phyloP scores from a whole-genome alignment of 2,329 filamentous ascomycete species.

The Calonectria ilicicola region DNA sequence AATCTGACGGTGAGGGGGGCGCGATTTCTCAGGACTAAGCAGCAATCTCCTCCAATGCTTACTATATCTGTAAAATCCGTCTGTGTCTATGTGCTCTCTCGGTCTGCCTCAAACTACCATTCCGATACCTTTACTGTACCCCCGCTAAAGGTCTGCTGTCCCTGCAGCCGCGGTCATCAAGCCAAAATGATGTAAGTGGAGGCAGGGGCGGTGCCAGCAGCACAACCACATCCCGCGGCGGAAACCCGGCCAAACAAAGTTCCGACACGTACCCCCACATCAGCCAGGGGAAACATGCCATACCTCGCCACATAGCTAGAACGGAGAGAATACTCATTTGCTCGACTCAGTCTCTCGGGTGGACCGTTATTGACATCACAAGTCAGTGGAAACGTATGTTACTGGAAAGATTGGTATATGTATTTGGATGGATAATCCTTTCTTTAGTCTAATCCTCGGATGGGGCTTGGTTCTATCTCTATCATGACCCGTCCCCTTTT shows the following conservation, averaged over 20 bases:
- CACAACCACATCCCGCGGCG: background rate
- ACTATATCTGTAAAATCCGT: background rate
- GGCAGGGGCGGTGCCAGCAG: constrained; percentile 7
- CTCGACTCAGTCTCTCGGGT: background rate
- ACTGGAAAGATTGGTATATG: constrained; percentile 26
- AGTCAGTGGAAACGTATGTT: background rate
- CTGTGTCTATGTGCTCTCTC: background rate
- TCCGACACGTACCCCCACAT: background rate
- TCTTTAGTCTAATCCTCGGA: constrained; percentile 44
- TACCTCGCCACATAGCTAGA: no score
- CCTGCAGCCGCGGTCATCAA: constrained; percentile 8
- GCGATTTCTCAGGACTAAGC: background rate
- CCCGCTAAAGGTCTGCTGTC: constrained; percentile 15
- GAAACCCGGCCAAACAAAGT: background rate
- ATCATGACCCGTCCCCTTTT: constrained; percentile 34
- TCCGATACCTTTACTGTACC: background rate
- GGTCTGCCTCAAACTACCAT: background rate
- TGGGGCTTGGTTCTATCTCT: constrained; percentile 39
- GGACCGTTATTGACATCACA: background rate
- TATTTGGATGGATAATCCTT: constrained; percentile 40
- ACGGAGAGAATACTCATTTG: background rate
- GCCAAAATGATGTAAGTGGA: constrained; percentile 22
- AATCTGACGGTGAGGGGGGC: background rate
- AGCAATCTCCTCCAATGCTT: background rate
- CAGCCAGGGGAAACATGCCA: no score